These are phyloP conservation scores for Pueraria montana DNA, from an alignment of 306 rosid species.

Conservation along the genomic window DNA sequence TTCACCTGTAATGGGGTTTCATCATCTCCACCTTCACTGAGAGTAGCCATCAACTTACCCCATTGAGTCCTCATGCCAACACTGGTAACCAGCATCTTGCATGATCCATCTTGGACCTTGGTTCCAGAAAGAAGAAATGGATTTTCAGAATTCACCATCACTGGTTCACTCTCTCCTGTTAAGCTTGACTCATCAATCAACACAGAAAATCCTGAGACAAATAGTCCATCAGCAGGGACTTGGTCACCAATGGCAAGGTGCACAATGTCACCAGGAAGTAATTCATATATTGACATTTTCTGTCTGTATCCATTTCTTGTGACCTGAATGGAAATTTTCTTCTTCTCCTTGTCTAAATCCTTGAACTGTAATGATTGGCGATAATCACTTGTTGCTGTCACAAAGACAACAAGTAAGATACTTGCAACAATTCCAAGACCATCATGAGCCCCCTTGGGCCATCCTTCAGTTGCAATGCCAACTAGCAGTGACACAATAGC, in stretches of 20 bases:
- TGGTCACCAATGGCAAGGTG: constrained; percentile 92
- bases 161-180: constrained; percentile 97
- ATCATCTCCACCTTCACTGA: constrained; percentile 96
- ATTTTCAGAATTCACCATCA: constrained; percentile 70
- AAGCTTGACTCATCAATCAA: constrained; percentile 91
- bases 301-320: constrained; percentile 90
- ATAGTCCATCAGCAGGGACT: constrained; percentile 95
- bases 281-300: constrained; percentile 90
- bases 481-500: constrained; percentile 86
- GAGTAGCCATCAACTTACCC: constrained; percentile 98
- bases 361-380: constrained; percentile 93
- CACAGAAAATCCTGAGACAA: constrained; percentile 88
- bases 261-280: constrained; percentile 95
- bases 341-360: constrained; percentile 97
- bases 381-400: constrained; percentile 95
- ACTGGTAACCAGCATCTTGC: constrained; percentile 90
- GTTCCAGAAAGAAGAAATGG: constrained; percentile 97
- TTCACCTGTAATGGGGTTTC: constrained; percentile 98
- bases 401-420: constrained; percentile 90
- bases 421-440: constrained; percentile 98
- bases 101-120: constrained; percentile 93
- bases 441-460: constrained; percentile 96
- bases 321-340: constrained; percentile 89
- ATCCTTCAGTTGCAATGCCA: constrained; percentile 89
- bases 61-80: constrained; percentile 99